Conservation (phyloP, 2,329 filamentous ascomycete genomes). For the Cytospora chrysosperma region DNA sequence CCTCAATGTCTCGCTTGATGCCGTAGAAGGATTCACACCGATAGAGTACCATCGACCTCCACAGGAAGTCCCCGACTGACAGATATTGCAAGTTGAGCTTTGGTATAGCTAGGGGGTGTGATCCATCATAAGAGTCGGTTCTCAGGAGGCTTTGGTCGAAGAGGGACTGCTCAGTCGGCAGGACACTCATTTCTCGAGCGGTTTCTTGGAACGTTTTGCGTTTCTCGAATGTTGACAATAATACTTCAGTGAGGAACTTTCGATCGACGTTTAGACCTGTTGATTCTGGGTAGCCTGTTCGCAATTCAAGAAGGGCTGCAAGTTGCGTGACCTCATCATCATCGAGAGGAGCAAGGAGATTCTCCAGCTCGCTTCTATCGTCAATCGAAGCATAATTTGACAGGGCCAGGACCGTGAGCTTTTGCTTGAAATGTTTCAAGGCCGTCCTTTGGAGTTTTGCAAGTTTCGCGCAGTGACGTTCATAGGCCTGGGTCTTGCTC, state of each 20-base stretch:
- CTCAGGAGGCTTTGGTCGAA: slow-evolving; percentile 78
- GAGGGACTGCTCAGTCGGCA: slow-evolving; percentile 81
- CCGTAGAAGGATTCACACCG: slow-evolving; percentile 91
- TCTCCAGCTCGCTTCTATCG: slow-evolving; percentile 73
- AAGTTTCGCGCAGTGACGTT: slow-evolving; percentile 73
- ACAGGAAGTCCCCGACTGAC: slow-evolving; percentile 93
- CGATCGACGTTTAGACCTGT: slow-evolving; percentile 64
- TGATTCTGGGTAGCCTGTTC: slow-evolving; percentile 76
- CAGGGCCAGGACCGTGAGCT: slow-evolving; percentile 84
- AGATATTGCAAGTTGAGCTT: slow-evolving; percentile 96
- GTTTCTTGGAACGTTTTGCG: slow-evolving; percentile 80
- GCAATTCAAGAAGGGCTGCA: slow-evolving; percentile 69
- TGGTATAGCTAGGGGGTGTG: slow-evolving; percentile 81
- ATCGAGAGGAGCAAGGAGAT: slow-evolving; percentile 69
- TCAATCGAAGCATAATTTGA: slow-evolving; percentile 91
- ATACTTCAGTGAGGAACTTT: slow-evolving; percentile 65
- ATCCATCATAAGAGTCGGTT: slow-evolving; percentile 85
- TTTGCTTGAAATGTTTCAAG: slow-evolving; percentile 81
- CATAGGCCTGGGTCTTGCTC: slow-evolving; percentile 70
- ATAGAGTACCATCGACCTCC: slow-evolving; percentile 87
- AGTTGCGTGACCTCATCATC: slow-evolving; percentile 73
- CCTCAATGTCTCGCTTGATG: slow-evolving; percentile 87
- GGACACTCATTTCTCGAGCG: slow-evolving; percentile 65
- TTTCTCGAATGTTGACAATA: slow-evolving; percentile 74
- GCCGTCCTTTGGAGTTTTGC: slow-evolving; percentile 77